A percentile compares a stretch with the other conserved stretches of the same genome.
These are phyloP conservation scores for Solanum medicagineum DNA, from an alignment of 257 asterid genomes.

Conservation along the genomic window DNA sequence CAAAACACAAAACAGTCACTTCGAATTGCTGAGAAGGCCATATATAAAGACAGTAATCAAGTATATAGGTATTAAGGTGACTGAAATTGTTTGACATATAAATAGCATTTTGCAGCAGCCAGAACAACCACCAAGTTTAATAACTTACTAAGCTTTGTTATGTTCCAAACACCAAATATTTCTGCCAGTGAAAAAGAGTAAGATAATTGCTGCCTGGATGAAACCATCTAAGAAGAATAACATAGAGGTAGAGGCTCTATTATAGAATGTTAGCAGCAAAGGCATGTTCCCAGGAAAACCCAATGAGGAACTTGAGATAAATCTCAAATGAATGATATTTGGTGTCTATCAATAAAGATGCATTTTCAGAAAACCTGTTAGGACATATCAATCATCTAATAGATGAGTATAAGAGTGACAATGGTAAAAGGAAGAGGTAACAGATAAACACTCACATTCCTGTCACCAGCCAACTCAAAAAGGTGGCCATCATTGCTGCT, in stretches of 20 bases:
- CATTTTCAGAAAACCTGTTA: not conserved
- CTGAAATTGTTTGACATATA: not conserved
- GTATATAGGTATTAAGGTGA: not conserved
- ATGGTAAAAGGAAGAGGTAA: not conserved
- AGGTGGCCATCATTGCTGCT: constrained; percentile 48
- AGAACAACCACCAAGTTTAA: not conserved
- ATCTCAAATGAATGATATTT: not conserved
- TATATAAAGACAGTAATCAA: not conserved
- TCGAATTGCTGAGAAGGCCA: not conserved
- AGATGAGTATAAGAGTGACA: not conserved
- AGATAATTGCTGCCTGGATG: not conserved
- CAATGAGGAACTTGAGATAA: not conserved
- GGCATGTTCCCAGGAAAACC: not conserved
- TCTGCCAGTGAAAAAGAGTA: not conserved
- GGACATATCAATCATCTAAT: not conserved
- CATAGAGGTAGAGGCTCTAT: not conserved
- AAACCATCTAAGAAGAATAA: not conserved
- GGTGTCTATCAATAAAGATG: not conserved
- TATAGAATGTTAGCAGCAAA: not conserved
- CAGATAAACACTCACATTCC: constrained; percentile 36
- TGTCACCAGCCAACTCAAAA: constrained; percentile 65
- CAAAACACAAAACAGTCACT: not conserved
- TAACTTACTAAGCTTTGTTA: not conserved
- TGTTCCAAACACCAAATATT: not conserved
- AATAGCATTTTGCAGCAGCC: not conserved